These are phyloP conservation scores for Calonectria pseudoturangicola DNA, from an alignment of 2,329 filamentous ascomycete species.

Conservation along the genomic window DNA sequence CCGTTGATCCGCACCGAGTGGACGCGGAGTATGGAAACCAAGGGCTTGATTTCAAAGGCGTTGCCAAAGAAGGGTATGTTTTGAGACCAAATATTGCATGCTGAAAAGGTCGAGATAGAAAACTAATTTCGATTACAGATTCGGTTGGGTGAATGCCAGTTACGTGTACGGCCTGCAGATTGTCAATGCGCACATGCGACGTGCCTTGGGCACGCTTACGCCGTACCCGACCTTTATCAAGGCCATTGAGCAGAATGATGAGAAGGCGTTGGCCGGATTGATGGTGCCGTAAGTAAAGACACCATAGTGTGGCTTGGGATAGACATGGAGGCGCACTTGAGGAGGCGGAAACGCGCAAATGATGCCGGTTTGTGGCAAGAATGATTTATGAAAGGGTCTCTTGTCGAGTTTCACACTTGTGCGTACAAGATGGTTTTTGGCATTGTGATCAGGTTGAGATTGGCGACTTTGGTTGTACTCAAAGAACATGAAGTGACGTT, in stretches of 20 bases:
- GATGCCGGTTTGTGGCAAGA: neutral
- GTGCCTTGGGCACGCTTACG: slow-evolving; percentile 90
- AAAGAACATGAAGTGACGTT: neutral
- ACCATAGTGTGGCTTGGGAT: neutral
- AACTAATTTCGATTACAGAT: slow-evolving; percentile 73
- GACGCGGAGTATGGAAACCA: slow-evolving; percentile 99
- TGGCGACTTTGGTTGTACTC: slow-evolving; percentile 16
- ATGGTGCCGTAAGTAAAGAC: slow-evolving; percentile 42
- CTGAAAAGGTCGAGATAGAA: slow-evolving; percentile 1
- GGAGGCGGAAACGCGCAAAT: neutral
- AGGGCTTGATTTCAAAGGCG: slow-evolving; percentile 94
- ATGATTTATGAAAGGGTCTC: slow-evolving; percentile 3
- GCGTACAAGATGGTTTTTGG: slow-evolving; percentile 17
- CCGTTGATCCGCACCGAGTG: slow-evolving; percentile 92
- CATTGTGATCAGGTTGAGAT: slow-evolving; percentile 5
- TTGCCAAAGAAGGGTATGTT: slow-evolving; percentile 91
- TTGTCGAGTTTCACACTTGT: slow-evolving; percentile 4
- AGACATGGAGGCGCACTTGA: neutral
- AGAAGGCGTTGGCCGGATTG: slow-evolving; percentile 71
- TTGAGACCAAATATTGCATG: neutral
- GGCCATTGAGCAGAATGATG: slow-evolving; percentile 75
- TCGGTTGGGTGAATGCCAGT: slow-evolving; percentile 99
- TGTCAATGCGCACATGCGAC: slow-evolving; percentile 90
- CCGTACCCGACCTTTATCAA: slow-evolving; percentile 88
- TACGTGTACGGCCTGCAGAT: slow-evolving; percentile 96